Evolutionary conservation across 2,329 filamentous ascomycete species (phyloP), one percentile per base, ranked within the genome.

Genomic region (Arachnopeziza araneosa): DNA sequence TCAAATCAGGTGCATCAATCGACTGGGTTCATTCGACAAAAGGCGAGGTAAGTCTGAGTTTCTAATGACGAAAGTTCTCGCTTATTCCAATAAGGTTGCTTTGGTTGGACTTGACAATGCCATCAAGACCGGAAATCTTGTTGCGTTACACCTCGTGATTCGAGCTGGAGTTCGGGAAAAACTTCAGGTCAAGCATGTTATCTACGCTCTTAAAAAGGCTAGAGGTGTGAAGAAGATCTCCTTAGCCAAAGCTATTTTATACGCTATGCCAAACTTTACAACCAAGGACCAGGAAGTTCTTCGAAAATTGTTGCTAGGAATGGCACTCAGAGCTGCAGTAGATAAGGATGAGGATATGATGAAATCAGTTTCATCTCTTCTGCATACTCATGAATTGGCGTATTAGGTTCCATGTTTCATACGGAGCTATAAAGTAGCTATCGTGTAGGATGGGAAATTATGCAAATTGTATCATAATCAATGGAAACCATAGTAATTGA

Each of bases 1-100:
- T 66, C 12, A 67, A 65, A 44, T 66, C 64, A 32, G 67, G 69
- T 26, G 70, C 66, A 22, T 49, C 32, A 32, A 63, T 73, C 51
- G 62, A 69, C 44, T 70, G 64, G 63, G 23, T 64, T 8, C 63
- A 53, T 2, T 69, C 68, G 3, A 71, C 66, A 5, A 65, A 59
- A 59, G 69, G 70, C 12, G 71, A 73, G 64, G 70, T 69, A 64
- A 54, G 61, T 58, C 44, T 22, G 22, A 12, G 21, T 52, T 17
- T 52, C 19, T 12, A 22, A 60, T 49, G 19, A 21, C 22, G 22
- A 54, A 10, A 50, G 14, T 3, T 56, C 23, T 30, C 23, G 17
- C 58, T 64, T 21, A 65, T 21, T 21, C 8, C 4, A 48, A 52
- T 32, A 54, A 70, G 67, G 55, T 63, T 14, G 70, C 66, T n/a